Percentiles rank a stretch among this genome's conserved stretches.
phyloP scores from a whole-genome alignment of 805 yeast genomes.

The Saccharomycopsis fermentans region DNA sequence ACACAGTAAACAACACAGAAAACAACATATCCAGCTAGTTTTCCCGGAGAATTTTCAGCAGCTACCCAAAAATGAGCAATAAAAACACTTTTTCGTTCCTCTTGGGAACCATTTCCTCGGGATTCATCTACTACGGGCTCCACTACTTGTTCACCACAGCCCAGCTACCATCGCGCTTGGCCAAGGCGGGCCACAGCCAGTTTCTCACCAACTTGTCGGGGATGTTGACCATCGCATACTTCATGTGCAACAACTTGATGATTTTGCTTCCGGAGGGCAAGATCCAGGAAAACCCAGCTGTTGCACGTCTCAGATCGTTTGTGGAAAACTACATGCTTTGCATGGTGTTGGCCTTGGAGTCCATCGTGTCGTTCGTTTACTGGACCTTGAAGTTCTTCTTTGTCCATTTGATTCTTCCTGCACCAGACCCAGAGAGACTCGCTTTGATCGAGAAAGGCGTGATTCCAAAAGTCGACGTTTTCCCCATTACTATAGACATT shows the following conservation, averaged over 20 bases:
- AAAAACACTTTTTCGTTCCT: neutral
- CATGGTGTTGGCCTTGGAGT: conserved; percentile 46
- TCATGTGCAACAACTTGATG: conserved; percentile 19
- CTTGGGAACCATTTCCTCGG: neutral
- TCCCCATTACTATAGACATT: conserved; percentile 12
- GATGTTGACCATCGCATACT: conserved; percentile 36
- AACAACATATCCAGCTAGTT: too few relatives aligned
- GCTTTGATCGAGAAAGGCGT: neutral
- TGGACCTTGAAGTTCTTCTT: conserved; percentile 58
- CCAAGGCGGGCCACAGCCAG: conserved; percentile 57
- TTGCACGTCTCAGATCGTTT: conserved; percentile 41
- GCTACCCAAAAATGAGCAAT: too few relatives aligned
- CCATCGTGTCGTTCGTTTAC: conserved; percentile 52
- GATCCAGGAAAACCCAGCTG: conserved; percentile 68
- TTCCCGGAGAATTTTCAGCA: too few relatives aligned
- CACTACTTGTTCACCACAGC: neutral
- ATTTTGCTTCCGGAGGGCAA: neutral
- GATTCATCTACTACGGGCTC: neutral
- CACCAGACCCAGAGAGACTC: neutral
- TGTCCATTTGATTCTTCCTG: conserved; percentile 34
- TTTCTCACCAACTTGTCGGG: conserved; percentile 63
- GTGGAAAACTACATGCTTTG: conserved; percentile 39
- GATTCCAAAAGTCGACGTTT: conserved; percentile 2
- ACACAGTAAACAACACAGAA: too few relatives aligned
- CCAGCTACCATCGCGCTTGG: conserved; percentile 34